Percentiles rank a stretch among this genome's conserved stretches.
These are phyloP conservation scores for Calocybe indica DNA, from an alignment of 768 basidiomycete species.

Conservation along the genomic window DNA sequence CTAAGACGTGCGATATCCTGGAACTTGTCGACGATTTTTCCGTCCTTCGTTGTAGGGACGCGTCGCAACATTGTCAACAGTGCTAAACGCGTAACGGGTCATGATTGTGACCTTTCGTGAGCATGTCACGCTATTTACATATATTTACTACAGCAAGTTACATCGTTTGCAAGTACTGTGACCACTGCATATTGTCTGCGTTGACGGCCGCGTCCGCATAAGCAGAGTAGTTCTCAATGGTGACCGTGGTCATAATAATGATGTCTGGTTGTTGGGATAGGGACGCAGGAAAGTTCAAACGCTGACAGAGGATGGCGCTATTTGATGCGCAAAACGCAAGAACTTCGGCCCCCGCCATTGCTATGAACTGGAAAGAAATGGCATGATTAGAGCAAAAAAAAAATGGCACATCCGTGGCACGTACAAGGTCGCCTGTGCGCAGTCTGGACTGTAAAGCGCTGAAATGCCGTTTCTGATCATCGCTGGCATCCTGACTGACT, in stretches of 20 bases:
- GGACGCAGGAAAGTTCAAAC: constrained; percentile 41
- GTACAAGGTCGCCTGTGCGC: constrained; percentile 46
- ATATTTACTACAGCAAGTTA: background rate
- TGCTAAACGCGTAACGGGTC: constrained; percentile 12
- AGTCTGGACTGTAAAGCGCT: constrained; percentile 44
- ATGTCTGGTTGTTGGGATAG: constrained; percentile 37
- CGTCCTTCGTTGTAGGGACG: constrained; percentile 63
- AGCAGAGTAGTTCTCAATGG: constrained; percentile 52
- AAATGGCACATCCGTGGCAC: constrained; percentile 9
- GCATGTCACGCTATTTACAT: constrained; percentile 1
- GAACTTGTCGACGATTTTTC: constrained; percentile 59
- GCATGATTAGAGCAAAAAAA: background rate
- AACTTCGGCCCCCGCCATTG: constrained; percentile 43
- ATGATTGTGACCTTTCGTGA: constrained; percentile 2
- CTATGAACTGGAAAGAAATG: constrained; percentile 42
- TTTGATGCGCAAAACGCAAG: constrained; percentile 56
- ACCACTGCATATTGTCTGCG: constrained; percentile 36
- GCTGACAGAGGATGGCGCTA: constrained; percentile 37
- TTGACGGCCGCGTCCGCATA: constrained; percentile 48
- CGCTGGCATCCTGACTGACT: constrained; percentile 31
- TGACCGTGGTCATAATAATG: constrained; percentile 48
- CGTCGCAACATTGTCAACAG: constrained; percentile 55
- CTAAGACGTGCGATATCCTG: constrained; percentile 69
- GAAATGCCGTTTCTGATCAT: constrained; percentile 41
- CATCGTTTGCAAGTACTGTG: background rate